Evolutionary conservation across 495 filamentous ascomycete genomes (phyloP).

Genomic region (Chlorociboria aeruginascens): DNA sequence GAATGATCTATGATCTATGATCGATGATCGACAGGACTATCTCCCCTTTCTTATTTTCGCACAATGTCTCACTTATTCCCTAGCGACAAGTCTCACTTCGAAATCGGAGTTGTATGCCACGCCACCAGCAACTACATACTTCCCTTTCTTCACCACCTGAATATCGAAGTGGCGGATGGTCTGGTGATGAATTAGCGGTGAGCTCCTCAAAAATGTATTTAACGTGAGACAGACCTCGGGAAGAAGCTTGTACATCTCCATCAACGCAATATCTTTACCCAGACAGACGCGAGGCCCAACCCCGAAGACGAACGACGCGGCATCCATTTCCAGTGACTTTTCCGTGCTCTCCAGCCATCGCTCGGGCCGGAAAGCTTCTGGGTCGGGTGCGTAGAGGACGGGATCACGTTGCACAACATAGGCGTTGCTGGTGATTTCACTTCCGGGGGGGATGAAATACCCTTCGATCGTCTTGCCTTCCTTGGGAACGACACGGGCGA

Average conservation of each 20-base stretch:
- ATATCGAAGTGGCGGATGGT: too few species aligned
- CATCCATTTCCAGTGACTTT: constrained; percentile 34
- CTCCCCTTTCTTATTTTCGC: too few species aligned
- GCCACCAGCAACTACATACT: too few species aligned
- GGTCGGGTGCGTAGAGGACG: constrained; percentile 39
- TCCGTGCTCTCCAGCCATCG: constrained; percentile 31
- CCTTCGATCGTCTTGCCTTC: constrained; percentile 39
- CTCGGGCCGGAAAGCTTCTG: constrained; percentile 26
- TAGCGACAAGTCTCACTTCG: too few species aligned
- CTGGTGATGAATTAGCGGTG: too few species aligned
- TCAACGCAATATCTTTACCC: constrained; percentile 41
- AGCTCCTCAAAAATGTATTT: too few species aligned
- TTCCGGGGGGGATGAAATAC: constrained; percentile 39
- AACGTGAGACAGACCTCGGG: constrained; percentile 27
- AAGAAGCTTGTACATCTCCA: constrained; percentile 43
- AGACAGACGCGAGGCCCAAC: constrained; percentile 42
- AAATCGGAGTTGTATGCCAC: too few species aligned
- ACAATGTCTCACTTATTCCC: too few species aligned
- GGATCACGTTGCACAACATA: constrained; percentile 39
- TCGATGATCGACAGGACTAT: too few species aligned
- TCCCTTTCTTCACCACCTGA: too few species aligned
- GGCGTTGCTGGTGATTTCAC: constrained; percentile 41
- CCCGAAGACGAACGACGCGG: constrained; percentile 41
- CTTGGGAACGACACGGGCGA: constrained; percentile 31
- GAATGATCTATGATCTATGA: too few species aligned